Percentiles rank a stretch among this genome's conserved stretches.
phyloP scores from a whole-genome alignment of 1,139 yeast species.

The Kazachstania sp. region DNA sequence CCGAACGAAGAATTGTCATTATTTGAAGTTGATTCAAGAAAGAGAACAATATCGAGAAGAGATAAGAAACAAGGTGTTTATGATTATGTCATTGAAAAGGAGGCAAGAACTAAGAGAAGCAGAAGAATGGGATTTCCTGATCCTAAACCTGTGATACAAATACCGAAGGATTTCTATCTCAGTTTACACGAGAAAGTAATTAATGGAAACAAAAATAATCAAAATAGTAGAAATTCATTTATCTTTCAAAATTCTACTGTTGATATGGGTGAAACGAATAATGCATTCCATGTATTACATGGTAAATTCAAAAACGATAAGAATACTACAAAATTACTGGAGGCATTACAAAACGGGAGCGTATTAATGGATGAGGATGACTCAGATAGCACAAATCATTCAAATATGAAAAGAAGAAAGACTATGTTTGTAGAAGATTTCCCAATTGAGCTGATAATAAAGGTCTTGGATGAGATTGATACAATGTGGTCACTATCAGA shows the following conservation, averaged over 20 bases:
- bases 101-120: conserved; percentile 20
- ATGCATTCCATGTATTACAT: conserved; percentile 12
- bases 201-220: conserved; percentile 13
- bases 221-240: conserved; percentile 11
- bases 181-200: conserved; percentile 24
- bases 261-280: neutral
- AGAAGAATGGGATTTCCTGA: conserved; percentile 23
- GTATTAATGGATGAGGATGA: conserved; percentile 20
- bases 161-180: conserved; percentile 27
- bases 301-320: conserved; percentile 20
- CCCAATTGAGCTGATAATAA: conserved; percentile 21
- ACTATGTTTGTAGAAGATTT: conserved; percentile 31
- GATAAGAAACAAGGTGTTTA: conserved; percentile 29
- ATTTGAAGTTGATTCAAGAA: conserved; percentile 18
- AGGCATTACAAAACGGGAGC: conserved; percentile 29
- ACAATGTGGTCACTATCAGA: conserved; percentile 27
- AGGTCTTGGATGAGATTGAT: conserved; percentile 24
- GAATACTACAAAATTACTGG: conserved; percentile 17
- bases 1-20: conserved; percentile 25
- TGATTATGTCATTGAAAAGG: conserved; percentile 25
- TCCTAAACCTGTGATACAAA: conserved; percentile 25
- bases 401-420: conserved; percentile 15
- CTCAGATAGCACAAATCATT: neutral
- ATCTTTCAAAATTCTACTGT: conserved; percentile 15
- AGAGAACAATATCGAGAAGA: conserved; percentile 23